A percentile compares a stretch with the other conserved stretches of the same genome.
phyloP scores from a whole-genome alignment of 768 basidiomycete species.

The Naganishia vishniacii region DNA sequence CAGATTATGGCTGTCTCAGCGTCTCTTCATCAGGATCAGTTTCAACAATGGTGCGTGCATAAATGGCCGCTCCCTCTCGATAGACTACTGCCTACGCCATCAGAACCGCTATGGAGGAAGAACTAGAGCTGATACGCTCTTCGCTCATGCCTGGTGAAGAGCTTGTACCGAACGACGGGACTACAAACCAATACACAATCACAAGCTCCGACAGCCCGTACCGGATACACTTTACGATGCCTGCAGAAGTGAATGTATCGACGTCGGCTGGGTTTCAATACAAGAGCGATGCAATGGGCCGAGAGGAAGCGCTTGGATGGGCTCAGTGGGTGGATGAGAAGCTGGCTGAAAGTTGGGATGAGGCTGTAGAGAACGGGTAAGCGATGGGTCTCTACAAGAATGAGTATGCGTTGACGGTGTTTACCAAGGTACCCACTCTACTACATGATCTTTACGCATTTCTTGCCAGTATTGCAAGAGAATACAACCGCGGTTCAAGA shows the following conservation, averaged over 20 bases:
- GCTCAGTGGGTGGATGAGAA: conserved; percentile 33
- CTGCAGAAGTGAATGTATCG: conserved; percentile 21
- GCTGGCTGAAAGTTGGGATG: conserved; percentile 36
- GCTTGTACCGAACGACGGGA: conserved; percentile 24
- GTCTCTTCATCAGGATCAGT: too few relatives aligned
- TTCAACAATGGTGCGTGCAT: too few relatives aligned
- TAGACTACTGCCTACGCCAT: too few relatives aligned
- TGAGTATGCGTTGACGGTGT: conserved; percentile 48
- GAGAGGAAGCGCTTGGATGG: conserved; percentile 43
- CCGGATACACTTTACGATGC: conserved; percentile 30
- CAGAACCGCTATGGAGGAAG: conserved; percentile 45
- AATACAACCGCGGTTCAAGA: conserved; percentile 22
- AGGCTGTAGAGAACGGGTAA: conserved; percentile 48
- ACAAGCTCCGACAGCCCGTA: conserved; percentile 37
- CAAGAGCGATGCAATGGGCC: conserved; percentile 34
- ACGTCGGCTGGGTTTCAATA: conserved; percentile 31
- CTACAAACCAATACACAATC: conserved; percentile 32
- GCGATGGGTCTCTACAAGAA: conserved; percentile 41
- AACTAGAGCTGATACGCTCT: conserved; percentile 59
- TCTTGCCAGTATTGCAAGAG: conserved; percentile 58
- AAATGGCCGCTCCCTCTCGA: too few relatives aligned
- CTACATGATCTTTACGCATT: conserved; percentile 58
- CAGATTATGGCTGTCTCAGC: too few relatives aligned
- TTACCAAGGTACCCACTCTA: conserved; percentile 58
- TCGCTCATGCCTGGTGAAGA: conserved; percentile 63